A percentile compares a stretch with the other conserved stretches of the same genome.
Evolutionary conservation across 306 rosid genomes (phyloP).

Genomic region (Vigna angularis): DNA sequence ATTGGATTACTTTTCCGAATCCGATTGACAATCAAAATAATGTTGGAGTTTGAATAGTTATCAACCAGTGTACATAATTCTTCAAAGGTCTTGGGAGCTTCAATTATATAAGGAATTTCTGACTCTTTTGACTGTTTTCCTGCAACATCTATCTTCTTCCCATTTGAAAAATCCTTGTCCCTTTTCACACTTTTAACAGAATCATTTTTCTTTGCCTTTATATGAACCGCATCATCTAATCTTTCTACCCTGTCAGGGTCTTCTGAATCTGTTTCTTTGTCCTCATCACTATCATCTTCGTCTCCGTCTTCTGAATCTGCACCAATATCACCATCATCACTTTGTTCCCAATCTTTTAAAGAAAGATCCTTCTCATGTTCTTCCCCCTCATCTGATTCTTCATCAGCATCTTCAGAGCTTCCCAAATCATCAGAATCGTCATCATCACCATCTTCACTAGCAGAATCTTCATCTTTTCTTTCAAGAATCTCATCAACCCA

Average conservation of each 20-base stretch:
- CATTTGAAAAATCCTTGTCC: slow-evolving; percentile 46
- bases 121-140: slow-evolving; percentile 50
- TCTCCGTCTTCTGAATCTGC: slow-evolving; percentile 52
- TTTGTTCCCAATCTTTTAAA: slow-evolving; percentile 92
- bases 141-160: slow-evolving; percentile 54
- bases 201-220: slow-evolving; percentile 39
- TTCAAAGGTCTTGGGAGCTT: slow-evolving; percentile 86
- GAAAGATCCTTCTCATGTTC: slow-evolving; percentile 49
- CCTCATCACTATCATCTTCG: slow-evolving; percentile 51
- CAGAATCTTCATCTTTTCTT: slow-evolving; percentile 61
- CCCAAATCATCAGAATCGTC: slow-evolving; percentile 65
- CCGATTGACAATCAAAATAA: slow-evolving; percentile 72
- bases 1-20: slow-evolving; percentile 88
- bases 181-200: slow-evolving; percentile 51
- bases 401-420: slow-evolving; percentile 60
- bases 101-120: slow-evolving; percentile 83
- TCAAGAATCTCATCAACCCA: slow-evolving; percentile 86
- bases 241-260: slow-evolving; percentile 44
- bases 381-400: slow-evolving; percentile 65
- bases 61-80: slow-evolving; percentile 68
- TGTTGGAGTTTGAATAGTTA: slow-evolving; percentile 62
- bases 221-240: slow-evolving; percentile 31
- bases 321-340: slow-evolving; percentile 79
- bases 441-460: slow-evolving; percentile 65
- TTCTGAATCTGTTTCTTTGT: slow-evolving; percentile 26